phyloP scores from a whole-genome alignment of 345 rosid genomes.

The Sonneratia alba region DNA sequence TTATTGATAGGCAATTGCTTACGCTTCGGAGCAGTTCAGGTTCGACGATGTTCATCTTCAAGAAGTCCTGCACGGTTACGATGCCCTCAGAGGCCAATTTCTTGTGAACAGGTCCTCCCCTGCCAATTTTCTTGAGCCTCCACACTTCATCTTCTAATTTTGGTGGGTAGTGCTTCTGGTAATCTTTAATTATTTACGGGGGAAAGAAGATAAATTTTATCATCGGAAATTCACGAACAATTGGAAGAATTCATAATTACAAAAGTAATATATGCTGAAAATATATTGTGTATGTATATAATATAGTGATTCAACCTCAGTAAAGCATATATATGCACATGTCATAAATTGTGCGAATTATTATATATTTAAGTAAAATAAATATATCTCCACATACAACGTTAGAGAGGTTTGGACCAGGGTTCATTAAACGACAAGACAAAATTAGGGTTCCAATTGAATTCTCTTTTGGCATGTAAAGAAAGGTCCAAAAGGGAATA shows the following conservation, averaged over 20 bases:
- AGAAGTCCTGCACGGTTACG: slow-evolving; percentile 61
- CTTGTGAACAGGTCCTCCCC: slow-evolving; percentile 66
- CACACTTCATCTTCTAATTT: slow-evolving; percentile 70
- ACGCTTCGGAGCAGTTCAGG: slow-evolving; percentile 39
- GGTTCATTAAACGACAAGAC: not conserved
- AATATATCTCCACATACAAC: too few relatives aligned
- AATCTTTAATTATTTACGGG: slow-evolving; percentile 26
- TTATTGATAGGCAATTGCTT: not conserved
- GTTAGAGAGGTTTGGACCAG: too few relatives aligned
- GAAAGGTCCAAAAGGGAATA: not conserved
- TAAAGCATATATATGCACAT: not conserved
- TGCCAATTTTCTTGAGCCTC: slow-evolving; percentile 75
- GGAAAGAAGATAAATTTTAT: not conserved
- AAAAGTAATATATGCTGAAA: not conserved
- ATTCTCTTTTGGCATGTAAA: too few relatives aligned
- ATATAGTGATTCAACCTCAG: not conserved
- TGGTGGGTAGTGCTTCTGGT: slow-evolving; percentile 88
- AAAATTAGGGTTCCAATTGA: not conserved
- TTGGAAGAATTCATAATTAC: not conserved
- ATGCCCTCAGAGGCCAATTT: slow-evolving; percentile 33
- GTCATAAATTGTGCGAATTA: too few relatives aligned
- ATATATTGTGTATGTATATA: too few relatives aligned
- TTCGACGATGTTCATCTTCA: slow-evolving; percentile 46
- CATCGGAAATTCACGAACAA: not conserved
- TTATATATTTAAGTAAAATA: too few relatives aligned